These are phyloP conservation scores for Pseudozyma tsukubaensis DNA, from an alignment of 1,284 basidiomycete species.

Conservation along the genomic window DNA sequence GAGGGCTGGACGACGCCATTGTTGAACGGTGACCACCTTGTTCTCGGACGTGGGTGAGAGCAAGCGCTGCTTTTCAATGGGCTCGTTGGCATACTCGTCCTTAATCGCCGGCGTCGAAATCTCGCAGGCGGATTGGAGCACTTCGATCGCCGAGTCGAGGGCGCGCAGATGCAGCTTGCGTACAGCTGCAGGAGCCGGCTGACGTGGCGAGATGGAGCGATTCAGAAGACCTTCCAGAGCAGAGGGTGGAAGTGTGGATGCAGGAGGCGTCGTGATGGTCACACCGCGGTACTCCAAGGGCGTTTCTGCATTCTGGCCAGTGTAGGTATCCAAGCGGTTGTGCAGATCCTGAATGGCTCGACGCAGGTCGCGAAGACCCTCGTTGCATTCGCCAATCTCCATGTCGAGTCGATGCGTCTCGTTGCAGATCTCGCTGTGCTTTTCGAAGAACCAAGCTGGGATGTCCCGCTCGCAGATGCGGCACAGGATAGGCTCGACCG, in stretches of 20 bases:
- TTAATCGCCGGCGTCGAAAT: constrained; percentile 88
- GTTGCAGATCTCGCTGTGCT: constrained; percentile 98
- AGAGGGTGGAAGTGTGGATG: constrained; percentile 66
- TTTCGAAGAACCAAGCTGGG: constrained; percentile 99
- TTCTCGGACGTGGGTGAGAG: constrained; percentile 74
- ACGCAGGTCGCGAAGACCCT: constrained; percentile 85
- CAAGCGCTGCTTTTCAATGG: constrained; percentile 90
- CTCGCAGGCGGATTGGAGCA: constrained; percentile 81
- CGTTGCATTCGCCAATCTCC: constrained; percentile 92
- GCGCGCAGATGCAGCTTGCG: constrained; percentile 73
- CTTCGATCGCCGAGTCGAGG: constrained; percentile 85
- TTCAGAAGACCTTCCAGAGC: constrained; percentile 59
- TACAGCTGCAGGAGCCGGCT: constrained; percentile 48
- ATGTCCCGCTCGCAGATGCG: constrained; percentile 97
- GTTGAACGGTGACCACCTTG: constrained; percentile 57
- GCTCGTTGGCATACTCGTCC: constrained; percentile 79
- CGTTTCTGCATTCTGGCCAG: constrained; percentile 20
- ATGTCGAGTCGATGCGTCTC: constrained; percentile 96
- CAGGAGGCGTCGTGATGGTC: constrained; percentile 71
- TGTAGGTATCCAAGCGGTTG: constrained; percentile 49
- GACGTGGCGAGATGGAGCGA: constrained; percentile 56
- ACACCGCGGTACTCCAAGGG: constrained; percentile 84
- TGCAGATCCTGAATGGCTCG: constrained; percentile 73
- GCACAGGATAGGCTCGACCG: constrained; percentile 85
- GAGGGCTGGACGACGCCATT: constrained; percentile 47